These are phyloP conservation scores for Syzygium aromaticum DNA, from an alignment of 345 rosid genomes.

Conservation along the genomic window DNA sequence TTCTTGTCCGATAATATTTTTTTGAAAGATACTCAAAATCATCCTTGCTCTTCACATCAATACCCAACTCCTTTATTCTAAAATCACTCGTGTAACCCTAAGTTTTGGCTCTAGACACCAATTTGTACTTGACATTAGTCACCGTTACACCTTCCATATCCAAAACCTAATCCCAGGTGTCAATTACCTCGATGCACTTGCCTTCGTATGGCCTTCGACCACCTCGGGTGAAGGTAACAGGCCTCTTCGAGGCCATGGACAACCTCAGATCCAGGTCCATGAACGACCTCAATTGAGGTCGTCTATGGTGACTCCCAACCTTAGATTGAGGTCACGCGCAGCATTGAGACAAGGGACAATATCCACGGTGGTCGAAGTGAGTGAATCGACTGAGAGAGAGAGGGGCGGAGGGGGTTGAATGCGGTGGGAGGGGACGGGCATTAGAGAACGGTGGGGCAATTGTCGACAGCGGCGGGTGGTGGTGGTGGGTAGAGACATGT, in stretches of 20 bases:
- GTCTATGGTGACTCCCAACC: neutral
- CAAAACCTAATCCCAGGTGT: neutral
- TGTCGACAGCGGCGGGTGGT: neutral
- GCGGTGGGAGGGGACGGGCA: neutral
- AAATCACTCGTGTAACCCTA: neutral
- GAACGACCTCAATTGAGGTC: neutral
- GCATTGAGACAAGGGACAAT: neutral
- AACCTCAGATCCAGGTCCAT: neutral
- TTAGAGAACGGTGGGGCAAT: neutral
- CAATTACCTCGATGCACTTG: neutral
- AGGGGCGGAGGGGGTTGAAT: neutral
- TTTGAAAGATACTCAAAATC: neutral
- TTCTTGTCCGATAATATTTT: neutral
- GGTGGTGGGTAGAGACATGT: neutral
- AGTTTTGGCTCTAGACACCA: too few relatives aligned
- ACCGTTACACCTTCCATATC: neutral
- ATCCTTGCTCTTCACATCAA: neutral
- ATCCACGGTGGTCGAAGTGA: neutral
- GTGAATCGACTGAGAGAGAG: neutral
- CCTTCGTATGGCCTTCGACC: neutral
- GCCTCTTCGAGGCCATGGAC: neutral
- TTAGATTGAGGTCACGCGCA: neutral
- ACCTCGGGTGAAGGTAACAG: neutral
- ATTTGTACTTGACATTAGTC: neutral
- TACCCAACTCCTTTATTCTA: neutral